A percentile compares a stretch with the other conserved stretches of the same genome.
Evolutionary conservation across 352 stramenopile species (phyloP).

Genomic region (Thalassiosira livingstoniorum): DNA sequence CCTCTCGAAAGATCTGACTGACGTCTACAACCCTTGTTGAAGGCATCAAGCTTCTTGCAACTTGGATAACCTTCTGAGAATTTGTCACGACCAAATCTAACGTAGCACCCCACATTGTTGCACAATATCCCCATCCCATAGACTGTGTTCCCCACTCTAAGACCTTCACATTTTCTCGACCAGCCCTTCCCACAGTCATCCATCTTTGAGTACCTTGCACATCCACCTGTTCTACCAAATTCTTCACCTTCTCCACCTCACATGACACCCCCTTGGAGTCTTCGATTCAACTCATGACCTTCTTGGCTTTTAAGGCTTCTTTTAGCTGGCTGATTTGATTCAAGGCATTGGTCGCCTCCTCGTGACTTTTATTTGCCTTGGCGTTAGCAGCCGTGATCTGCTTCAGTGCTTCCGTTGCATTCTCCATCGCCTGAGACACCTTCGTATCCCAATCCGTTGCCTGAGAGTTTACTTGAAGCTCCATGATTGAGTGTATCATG

Average conservation of each 20-base stretch:
- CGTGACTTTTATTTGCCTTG: not conserved
- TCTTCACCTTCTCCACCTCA: not conserved
- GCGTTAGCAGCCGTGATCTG: not conserved
- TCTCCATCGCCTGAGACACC: not conserved
- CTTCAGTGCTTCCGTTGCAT: not conserved
- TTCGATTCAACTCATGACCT: not conserved
- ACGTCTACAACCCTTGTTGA: too few relatives aligned
- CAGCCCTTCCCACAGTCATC: not conserved
- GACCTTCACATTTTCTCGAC: not conserved
- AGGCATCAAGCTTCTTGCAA: too few relatives aligned
- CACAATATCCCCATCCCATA: not conserved
- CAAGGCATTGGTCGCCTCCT: not conserved
- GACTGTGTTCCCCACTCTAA: not conserved
- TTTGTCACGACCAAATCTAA: too few relatives aligned
- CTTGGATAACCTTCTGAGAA: too few relatives aligned
- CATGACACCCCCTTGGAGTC: too few relatives aligned
- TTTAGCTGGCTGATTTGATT: not conserved
- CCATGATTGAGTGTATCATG: not conserved
- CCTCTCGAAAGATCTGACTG: too few relatives aligned
- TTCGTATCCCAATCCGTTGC: not conserved
- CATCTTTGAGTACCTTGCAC: not conserved
- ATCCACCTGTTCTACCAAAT: not conserved
- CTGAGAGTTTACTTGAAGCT: not conserved
- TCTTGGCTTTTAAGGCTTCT: not conserved
- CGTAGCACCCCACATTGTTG: not conserved